Percentiles rank a stretch among this genome's conserved stretches.
Conservation (phyloP, 352 stramenopile species). For the Phytophthora pini region DNA sequence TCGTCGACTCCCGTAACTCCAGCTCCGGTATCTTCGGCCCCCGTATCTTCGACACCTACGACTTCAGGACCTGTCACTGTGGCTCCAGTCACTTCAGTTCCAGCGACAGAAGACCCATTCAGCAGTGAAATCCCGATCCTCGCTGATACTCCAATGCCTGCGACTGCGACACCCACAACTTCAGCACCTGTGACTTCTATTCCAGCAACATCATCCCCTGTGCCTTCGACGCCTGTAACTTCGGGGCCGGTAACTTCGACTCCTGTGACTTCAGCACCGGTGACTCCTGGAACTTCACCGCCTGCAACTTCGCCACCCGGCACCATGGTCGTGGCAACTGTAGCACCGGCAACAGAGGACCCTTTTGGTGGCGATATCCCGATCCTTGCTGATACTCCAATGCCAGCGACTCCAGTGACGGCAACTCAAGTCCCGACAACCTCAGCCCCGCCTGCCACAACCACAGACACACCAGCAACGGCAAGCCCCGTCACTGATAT, state of each 20-base stretch:
- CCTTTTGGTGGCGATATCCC: slow-evolving; percentile 3
- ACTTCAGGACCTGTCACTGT: background rate
- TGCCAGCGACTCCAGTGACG: slow-evolving; percentile 7
- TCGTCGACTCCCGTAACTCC: background rate
- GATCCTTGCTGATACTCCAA: slow-evolving; percentile 11
- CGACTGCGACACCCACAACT: background rate
- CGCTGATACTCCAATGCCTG: slow-evolving; percentile 12
- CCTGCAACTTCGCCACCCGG: background rate
- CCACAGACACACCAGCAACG: background rate
- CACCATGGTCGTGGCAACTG: background rate
- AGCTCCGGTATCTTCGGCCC: slow-evolving; percentile 1
- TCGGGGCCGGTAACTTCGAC: slow-evolving; percentile 1
- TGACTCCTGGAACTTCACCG: too few relatives aligned
- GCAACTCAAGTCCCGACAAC: slow-evolving; percentile 13
- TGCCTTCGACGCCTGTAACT: background rate
- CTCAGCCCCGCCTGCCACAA: background rate
- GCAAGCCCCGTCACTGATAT: slow-evolving; percentile 4
- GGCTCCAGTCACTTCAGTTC: slow-evolving; percentile 1
- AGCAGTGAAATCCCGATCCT: slow-evolving; percentile 14
- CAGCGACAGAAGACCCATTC: background rate
- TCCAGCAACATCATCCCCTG: background rate
- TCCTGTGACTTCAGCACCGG: background rate
- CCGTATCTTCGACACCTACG: background rate
- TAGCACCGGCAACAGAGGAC: background rate
- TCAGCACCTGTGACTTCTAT: background rate